Percentiles rank a stretch among this genome's conserved stretches.
phyloP scores from a whole-genome alignment of 116 monocot genomes.

The Cymodocea nodosa region DNA sequence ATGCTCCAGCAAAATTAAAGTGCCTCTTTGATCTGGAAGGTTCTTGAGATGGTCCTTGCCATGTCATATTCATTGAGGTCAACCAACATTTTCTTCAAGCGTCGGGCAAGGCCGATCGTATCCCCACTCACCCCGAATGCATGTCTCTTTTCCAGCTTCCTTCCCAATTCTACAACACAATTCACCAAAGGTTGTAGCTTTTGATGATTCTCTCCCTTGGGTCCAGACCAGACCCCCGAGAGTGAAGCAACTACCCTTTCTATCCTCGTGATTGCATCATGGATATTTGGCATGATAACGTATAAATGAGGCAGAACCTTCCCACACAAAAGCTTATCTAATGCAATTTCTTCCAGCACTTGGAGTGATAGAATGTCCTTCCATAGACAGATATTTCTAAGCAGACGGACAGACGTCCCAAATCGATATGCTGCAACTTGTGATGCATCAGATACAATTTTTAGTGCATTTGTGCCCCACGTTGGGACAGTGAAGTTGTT shows the following conservation, averaged over 20 bases:
- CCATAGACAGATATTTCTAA: slow-evolving; percentile 83
- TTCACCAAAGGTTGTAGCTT: slow-evolving; percentile 73
- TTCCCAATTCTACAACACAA: slow-evolving; percentile 52
- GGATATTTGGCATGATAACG: slow-evolving; percentile 48
- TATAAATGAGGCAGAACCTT: slow-evolving; percentile 70
- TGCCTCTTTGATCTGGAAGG: slow-evolving; percentile 89
- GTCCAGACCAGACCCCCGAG: slow-evolving; percentile 60
- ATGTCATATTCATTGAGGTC: slow-evolving; percentile 83
- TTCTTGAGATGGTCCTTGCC: slow-evolving; percentile 64
- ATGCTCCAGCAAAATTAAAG: slow-evolving; percentile 23
- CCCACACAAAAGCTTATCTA: slow-evolving; percentile 57
- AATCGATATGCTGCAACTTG: slow-evolving; percentile 71
- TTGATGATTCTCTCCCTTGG: slow-evolving; percentile 26
- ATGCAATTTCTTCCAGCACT: slow-evolving; percentile 68
- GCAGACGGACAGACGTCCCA: slow-evolving; percentile 64
- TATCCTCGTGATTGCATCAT: slow-evolving; percentile 73
- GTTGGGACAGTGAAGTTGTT: slow-evolving; percentile 39
- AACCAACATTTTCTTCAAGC: slow-evolving; percentile 80
- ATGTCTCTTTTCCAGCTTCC: slow-evolving; percentile 66
- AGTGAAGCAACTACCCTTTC: slow-evolving; percentile 78
- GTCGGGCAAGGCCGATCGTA: slow-evolving; percentile 50
- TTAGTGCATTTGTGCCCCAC: slow-evolving; percentile 49
- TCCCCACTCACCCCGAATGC: slow-evolving; percentile 52
- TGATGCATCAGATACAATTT: slow-evolving; percentile 70
- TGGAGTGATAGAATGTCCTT: slow-evolving; percentile 53